Evolutionary conservation across 805 yeast species (phyloP), one percentile per base, ranked within the genome.

Genomic region (Ogataea nitratoaversa): DNA sequence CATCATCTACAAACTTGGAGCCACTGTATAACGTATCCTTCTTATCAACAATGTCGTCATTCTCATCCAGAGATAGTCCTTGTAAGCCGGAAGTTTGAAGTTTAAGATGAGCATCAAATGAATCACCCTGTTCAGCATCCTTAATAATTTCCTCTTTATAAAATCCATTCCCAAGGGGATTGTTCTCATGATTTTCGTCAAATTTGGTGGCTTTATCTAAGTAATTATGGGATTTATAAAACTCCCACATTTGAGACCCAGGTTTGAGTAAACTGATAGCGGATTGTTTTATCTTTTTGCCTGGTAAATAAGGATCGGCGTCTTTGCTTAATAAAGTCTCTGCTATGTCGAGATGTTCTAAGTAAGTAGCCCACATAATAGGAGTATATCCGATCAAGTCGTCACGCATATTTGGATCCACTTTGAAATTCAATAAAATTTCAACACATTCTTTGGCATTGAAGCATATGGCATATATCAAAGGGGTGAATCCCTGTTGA

Each of bases 301-400:
- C 41, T 27, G 61, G 57, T 34, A 73, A 62, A 30, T 72, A 67
- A 1, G 79, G 78, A 44, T 81, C 83, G 0, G 90, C 91, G 28
- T 82, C 84, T 42, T 70, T 69, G 32, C 76, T 75, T 39, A 88
- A 60, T 43, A 87, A 63, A 40, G 72, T 62, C 34, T 76, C 72
- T 13, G 77, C 79, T 33, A 82, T 69, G 11, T 71, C 69, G 43
- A 73, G 59, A 39, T 77, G 76, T 39, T 78, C 74, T 48, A 81
- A 69, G 49, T 79, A 74, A 3, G 86, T 77, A 0, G 95, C 90
- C 95, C 95, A 87, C 93, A 85, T 86, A 33, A 85, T 60, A 9
- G 96, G 87, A 0, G 87, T 74, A 59, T 77, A 79, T 2, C 74
- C 69, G 19, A 74, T 56, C 18, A 76, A 40, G 2, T 68, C 62